Evolutionary conservation across 139 green algal genomes (phyloP).

Genomic region (Yamagishiella unicocca): DNA sequence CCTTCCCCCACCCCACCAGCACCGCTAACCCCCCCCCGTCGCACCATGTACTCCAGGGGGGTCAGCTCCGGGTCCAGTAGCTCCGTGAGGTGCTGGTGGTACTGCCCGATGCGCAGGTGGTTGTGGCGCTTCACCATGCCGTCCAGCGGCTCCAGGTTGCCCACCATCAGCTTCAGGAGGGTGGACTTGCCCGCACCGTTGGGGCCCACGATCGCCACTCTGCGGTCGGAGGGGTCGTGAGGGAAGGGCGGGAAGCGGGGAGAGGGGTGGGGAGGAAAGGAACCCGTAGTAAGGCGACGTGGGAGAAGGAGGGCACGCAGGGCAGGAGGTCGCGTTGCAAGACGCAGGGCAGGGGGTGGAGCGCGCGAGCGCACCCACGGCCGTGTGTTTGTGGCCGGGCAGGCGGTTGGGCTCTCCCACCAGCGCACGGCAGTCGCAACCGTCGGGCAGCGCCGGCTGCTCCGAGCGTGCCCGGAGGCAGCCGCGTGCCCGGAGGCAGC

Average conservation of each 20-base stretch:
- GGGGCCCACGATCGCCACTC: slow-evolving; percentile 94
- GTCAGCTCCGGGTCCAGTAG: slow-evolving; percentile 81
- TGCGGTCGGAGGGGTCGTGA: slow-evolving; percentile 45
- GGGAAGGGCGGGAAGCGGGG: background rate
- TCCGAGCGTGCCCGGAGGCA: no score
- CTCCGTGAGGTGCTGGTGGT: slow-evolving; percentile 88
- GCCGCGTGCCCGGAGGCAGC: no score
- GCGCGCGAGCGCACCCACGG: no score
- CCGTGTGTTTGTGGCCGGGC: no score
- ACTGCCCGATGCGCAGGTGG: slow-evolving; percentile 91
- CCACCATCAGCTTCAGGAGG: slow-evolving; percentile 98
- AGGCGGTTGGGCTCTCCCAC: no score
- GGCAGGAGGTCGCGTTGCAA: no score
- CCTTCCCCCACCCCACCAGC: background rate
- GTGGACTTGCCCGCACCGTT: slow-evolving; percentile 97
- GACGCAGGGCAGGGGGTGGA: no score
- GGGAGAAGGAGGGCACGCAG: background rate
- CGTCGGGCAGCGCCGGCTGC: no score
- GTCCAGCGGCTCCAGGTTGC: slow-evolving; percentile 87
- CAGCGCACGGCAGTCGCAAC: no score
- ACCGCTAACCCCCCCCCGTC: background rate
- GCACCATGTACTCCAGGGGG: slow-evolving; percentile 84
- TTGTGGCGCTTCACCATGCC: slow-evolving; percentile 96
- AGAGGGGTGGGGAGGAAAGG: no score
- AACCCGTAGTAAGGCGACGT: no score